Evolutionary conservation across 257 asterid species (phyloP).

Genomic region (Salvia hispanica): DNA sequence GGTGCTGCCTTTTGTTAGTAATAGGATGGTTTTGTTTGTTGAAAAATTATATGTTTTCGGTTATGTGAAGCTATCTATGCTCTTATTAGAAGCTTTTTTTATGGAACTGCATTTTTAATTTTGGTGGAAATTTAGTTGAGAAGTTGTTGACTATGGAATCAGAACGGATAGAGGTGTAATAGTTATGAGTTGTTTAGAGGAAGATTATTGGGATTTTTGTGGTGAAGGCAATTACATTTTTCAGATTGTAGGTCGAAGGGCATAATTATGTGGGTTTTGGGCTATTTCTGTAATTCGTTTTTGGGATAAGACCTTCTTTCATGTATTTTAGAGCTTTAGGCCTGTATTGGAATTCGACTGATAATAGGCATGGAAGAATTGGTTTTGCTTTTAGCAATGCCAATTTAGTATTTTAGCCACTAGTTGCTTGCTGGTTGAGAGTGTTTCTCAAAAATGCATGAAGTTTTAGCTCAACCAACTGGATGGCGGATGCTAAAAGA

Average conservation of each 20-base stretch:
- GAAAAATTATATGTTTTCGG: neutral
- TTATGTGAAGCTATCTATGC: constrained; percentile 8
- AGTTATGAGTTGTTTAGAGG: constrained; percentile 12
- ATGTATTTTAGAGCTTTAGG: neutral
- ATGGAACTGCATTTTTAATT: neutral
- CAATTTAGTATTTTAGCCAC: neutral
- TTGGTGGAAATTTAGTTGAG: neutral
- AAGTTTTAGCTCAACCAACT: constrained; percentile 12
- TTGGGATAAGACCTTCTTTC: neutral
- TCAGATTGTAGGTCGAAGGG: neutral
- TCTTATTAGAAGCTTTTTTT: constrained; percentile 13
- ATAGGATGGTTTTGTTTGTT: constrained; percentile 9
- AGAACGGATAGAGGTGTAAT: neutral
- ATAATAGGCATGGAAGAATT: constrained; percentile 1
- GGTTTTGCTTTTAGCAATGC: neutral
- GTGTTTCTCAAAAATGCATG: neutral
- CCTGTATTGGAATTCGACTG: neutral
- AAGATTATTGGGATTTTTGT: neutral
- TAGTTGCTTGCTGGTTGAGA: neutral
- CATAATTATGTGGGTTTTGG: neutral
- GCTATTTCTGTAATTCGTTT: neutral
- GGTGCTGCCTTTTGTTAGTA: neutral
- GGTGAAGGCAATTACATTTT: constrained; percentile 7
- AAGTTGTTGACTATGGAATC: constrained; percentile 6
- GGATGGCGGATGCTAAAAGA: neutral